A percentile compares a stretch with the other conserved stretches of the same genome.
Conservation (phyloP, 768 basidiomycete species). For the Suillus spraguei region DNA sequence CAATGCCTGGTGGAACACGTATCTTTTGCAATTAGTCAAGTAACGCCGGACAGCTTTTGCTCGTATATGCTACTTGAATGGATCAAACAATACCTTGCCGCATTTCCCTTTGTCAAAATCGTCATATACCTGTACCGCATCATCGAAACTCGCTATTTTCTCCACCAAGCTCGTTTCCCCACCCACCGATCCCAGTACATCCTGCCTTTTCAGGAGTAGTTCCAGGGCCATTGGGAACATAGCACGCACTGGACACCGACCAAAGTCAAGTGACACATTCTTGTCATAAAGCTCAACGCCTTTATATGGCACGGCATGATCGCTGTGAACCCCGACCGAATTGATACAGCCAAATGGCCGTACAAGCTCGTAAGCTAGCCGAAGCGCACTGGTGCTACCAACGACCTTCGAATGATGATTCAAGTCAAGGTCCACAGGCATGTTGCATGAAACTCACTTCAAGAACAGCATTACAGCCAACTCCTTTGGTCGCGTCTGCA, state of each 20-base stretch:
- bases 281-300: constrained; percentile 66
- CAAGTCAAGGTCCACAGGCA: background rate
- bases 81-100: constrained; percentile 79
- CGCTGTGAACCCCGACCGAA: constrained; percentile 75
- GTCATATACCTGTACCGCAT: constrained; percentile 60
- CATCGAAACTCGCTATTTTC: constrained; percentile 58
- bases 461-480: constrained; percentile 66
- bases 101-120: constrained; percentile 72
- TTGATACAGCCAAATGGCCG: constrained; percentile 74
- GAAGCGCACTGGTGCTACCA: constrained; percentile 64
- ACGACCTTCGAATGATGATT: constrained; percentile 52
- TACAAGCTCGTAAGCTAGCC: constrained; percentile 69
- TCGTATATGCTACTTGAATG: constrained; percentile 48
- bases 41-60: background rate
- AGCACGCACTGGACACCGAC: constrained; percentile 78
- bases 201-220: constrained; percentile 67
- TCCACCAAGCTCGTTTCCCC: constrained; percentile 65
- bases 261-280: constrained; percentile 80
- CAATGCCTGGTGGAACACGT: too few relatives aligned
- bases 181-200: constrained; percentile 76
- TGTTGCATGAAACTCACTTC: constrained; percentile 47
- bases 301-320: constrained; percentile 54
- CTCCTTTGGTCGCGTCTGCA: constrained; percentile 51
- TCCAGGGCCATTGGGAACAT: constrained; percentile 76
- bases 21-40: background rate